Conservation (phyloP, 2,329 filamentous ascomycete genomes). For the Stagonosporopsis rhizophila region DNA sequence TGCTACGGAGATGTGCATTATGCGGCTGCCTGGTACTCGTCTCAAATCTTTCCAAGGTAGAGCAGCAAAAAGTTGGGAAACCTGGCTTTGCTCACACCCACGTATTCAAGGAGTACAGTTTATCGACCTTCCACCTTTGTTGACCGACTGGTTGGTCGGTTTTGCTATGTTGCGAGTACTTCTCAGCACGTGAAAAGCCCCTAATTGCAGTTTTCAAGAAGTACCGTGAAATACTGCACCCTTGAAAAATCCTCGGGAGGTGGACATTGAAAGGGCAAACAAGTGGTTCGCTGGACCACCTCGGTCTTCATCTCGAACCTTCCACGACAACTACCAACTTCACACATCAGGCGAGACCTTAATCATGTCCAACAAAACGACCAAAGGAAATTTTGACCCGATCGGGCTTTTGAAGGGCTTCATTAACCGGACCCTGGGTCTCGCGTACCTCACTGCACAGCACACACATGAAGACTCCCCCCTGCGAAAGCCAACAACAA, state of each 20-base stretch:
- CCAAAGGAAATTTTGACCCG: not conserved
- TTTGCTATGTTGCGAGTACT: too few relatives aligned
- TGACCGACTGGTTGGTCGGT: too few relatives aligned
- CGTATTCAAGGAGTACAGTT: too few relatives aligned
- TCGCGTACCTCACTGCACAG: not conserved
- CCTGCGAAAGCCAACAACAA: not conserved
- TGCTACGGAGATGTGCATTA: too few relatives aligned
- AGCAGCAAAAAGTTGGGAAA: too few relatives aligned
- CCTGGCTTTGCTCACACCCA: too few relatives aligned
- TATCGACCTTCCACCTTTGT: too few relatives aligned
- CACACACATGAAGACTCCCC: not conserved
- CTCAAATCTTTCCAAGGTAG: too few relatives aligned
- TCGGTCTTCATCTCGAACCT: not conserved
- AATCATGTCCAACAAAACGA: not conserved
- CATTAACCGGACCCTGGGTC: not conserved
- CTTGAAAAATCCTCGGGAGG: not conserved
- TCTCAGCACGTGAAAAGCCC: not conserved
- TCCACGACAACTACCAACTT: not conserved
- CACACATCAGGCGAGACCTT: not conserved
- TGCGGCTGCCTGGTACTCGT: too few relatives aligned
- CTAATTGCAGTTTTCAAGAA: not conserved
- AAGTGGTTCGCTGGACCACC: not conserved
- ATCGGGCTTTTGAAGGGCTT: not conserved
- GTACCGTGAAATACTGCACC: not conserved
- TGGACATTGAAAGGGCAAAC: too few relatives aligned